phyloP scores from a whole-genome alignment of 2,329 filamentous ascomycete genomes.

The Hypoxylon sp. region DNA sequence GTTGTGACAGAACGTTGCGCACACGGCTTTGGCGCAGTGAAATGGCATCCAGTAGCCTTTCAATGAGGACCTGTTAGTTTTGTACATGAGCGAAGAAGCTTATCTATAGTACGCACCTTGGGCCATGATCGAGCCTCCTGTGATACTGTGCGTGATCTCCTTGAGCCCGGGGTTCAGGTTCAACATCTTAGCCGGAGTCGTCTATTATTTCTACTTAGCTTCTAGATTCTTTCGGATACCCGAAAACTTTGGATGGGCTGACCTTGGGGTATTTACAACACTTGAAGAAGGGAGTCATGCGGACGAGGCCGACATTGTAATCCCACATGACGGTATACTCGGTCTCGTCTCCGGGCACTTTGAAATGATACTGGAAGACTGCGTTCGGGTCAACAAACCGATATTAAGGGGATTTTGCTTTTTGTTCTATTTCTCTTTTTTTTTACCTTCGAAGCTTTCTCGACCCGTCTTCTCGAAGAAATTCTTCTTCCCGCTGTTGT shows the following conservation, averaged over 20 bases:
- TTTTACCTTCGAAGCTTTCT: slow-evolving; percentile 87
- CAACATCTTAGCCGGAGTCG: slow-evolving; percentile 87
- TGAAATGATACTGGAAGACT: slow-evolving; percentile 91
- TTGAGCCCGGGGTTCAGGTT: slow-evolving; percentile 83
- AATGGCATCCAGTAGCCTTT: slow-evolving; percentile 98
- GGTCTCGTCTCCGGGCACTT: slow-evolving; percentile 74
- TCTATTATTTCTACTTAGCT: slow-evolving; percentile 66
- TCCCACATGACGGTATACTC: slow-evolving; percentile 93
- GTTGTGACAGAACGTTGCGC: slow-evolving; percentile 87
- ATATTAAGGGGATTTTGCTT: slow-evolving; percentile 7
- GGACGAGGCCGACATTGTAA: slow-evolving; percentile 92
- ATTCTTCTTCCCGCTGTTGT: slow-evolving; percentile 93
- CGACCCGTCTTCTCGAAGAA: slow-evolving; percentile 89
- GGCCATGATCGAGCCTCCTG: slow-evolving; percentile 88
- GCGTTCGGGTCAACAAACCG: slow-evolving; percentile 44
- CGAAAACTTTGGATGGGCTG: slow-evolving; percentile 45
- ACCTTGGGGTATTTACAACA: slow-evolving; percentile 91
- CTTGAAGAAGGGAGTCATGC: slow-evolving; percentile 96
- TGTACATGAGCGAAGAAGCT: slow-evolving; percentile 12
- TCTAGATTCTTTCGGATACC: background rate
- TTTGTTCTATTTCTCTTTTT: slow-evolving; percentile 31
- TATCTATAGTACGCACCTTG: slow-evolving; percentile 75
- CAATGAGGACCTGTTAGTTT: slow-evolving; percentile 28
- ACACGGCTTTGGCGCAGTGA: slow-evolving; percentile 85
- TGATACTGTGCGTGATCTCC: slow-evolving; percentile 95